Conservation (phyloP, 345 rosid genomes). For the Bruguiera gymnorhiza region DNA sequence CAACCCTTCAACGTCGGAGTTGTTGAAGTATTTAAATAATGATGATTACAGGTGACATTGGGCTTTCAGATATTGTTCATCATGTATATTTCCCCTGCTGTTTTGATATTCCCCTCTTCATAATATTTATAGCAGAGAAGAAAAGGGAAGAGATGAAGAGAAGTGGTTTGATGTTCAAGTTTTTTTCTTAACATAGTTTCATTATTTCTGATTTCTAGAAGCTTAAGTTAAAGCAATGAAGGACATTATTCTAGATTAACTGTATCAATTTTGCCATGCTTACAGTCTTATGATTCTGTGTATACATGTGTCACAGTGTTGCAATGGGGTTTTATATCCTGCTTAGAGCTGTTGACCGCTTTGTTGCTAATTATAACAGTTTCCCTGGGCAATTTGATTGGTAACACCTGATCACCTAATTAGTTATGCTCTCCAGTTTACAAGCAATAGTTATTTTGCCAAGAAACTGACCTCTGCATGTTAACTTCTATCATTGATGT, state of each 20-base stretch:
- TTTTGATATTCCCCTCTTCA: neutral
- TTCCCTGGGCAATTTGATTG: constrained; percentile 95
- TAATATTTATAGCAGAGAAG: neutral
- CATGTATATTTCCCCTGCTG: neutral
- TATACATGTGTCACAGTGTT: constrained; percentile 40
- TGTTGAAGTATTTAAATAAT: constrained; percentile 74
- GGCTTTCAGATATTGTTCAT: neutral
- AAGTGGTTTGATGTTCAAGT: too few relatives aligned
- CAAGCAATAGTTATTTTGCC: neutral
- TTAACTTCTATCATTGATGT: neutral
- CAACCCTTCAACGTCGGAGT: constrained; percentile 58
- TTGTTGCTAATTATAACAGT: constrained; percentile 80
- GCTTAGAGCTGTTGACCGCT: constrained; percentile 87
- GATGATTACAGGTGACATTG: constrained; percentile 72
- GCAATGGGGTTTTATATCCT: constrained; percentile 78
- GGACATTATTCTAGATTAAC: neutral
- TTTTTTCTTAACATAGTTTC: too few relatives aligned
- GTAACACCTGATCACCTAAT: constrained; percentile 33
- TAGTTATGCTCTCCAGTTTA: neutral
- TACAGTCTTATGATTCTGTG: neutral
- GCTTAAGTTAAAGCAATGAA: neutral
- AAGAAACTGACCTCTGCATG: neutral
- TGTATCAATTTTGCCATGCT: constrained; percentile 11
- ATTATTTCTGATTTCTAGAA: too few relatives aligned
- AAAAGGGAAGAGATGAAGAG: too few relatives aligned